A percentile compares a stretch with the other conserved stretches of the same genome.
These are phyloP conservation scores for Talaromyces marneffei DNA, from an alignment of 2,329 filamentous ascomycete genomes.

Conservation along the genomic window DNA sequence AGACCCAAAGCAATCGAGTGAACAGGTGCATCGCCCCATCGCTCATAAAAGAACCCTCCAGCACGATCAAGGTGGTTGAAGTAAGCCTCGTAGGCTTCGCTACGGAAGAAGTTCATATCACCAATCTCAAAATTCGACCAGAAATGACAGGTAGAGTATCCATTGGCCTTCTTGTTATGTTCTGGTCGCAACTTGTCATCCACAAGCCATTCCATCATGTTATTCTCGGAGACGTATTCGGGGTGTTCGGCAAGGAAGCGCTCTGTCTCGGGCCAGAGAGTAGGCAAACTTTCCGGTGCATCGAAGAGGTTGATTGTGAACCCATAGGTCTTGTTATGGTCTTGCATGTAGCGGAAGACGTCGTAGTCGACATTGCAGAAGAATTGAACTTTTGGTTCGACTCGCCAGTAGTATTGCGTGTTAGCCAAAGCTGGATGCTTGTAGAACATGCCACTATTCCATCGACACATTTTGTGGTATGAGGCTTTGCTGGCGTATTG, in stretches of 20 bases:
- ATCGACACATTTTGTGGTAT: constrained; percentile 98
- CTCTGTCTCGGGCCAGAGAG: constrained; percentile 89
- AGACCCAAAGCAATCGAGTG: constrained; percentile 89
- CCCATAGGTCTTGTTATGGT: constrained; percentile 97
- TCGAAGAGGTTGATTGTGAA: constrained; percentile 99
- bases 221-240: constrained; percentile 73
- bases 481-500: constrained; percentile 86
- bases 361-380: constrained; percentile 99
- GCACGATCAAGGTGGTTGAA: constrained; percentile 91
- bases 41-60: constrained; percentile 96
- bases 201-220: constrained; percentile 79
- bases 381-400: constrained; percentile 97
- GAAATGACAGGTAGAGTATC: constrained; percentile 97
- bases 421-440: constrained; percentile 82
- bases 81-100: constrained; percentile 86
- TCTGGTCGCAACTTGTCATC: constrained; percentile 71
- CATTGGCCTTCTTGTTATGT: constrained; percentile 74
- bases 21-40: constrained; percentile 96
- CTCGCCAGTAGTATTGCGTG: constrained; percentile 93
- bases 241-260: constrained; percentile 85
- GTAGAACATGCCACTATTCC: constrained; percentile 98
- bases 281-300: constrained; percentile 75
- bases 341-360: constrained; percentile 95
- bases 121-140: constrained; percentile 99
- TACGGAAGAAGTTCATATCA: constrained; percentile 87